These are phyloP conservation scores for Raphidocelis subcapitata DNA, from an alignment of 139 green algal species.

Conservation along the genomic window DNA sequence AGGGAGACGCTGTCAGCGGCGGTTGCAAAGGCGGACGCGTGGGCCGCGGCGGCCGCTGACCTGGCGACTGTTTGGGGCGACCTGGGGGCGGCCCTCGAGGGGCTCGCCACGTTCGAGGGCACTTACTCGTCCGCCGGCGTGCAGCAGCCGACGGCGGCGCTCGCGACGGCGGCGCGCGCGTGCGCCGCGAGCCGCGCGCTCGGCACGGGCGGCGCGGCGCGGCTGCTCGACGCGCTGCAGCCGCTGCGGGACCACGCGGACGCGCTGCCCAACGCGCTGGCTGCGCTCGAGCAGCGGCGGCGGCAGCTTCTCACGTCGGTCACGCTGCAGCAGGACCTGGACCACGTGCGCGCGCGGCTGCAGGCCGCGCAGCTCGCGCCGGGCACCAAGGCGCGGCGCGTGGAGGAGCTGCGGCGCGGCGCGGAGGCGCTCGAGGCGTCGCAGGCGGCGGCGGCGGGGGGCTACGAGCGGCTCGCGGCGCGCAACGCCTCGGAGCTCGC, in stretches of 20 bases:
- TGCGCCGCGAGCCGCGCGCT: neutral
- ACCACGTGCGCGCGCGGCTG: slow-evolving; percentile 8
- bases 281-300: slow-evolving; percentile 12
- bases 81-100: neutral
- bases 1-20: slow-evolving; percentile 8
- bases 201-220: neutral
- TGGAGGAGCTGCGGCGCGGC: slow-evolving; percentile 14
- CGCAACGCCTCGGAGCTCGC: slow-evolving; percentile 19
- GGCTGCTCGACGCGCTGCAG: slow-evolving; percentile 1
- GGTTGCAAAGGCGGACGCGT: slow-evolving; percentile 9
- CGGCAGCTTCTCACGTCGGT: slow-evolving; percentile 17
- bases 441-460: slow-evolving; percentile 17
- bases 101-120: slow-evolving; percentile 16
- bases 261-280: slow-evolving; percentile 8
- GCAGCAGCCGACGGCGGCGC: neutral
- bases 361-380: slow-evolving; percentile 20
- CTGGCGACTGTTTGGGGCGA: neutral
- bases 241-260: slow-evolving; percentile 22
- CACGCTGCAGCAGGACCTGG: slow-evolving; percentile 21
- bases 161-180: slow-evolving; percentile 1
- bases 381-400: slow-evolving; percentile 7
- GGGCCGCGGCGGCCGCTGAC: neutral
- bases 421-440: slow-evolving; percentile 21
- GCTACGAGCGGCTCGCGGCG: slow-evolving; percentile 19
- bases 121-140: slow-evolving; percentile 9